Conservation (phyloP, 225 moss, liverwort and hornwort genomes). For the Rhytidiadelphus loreus region DNA sequence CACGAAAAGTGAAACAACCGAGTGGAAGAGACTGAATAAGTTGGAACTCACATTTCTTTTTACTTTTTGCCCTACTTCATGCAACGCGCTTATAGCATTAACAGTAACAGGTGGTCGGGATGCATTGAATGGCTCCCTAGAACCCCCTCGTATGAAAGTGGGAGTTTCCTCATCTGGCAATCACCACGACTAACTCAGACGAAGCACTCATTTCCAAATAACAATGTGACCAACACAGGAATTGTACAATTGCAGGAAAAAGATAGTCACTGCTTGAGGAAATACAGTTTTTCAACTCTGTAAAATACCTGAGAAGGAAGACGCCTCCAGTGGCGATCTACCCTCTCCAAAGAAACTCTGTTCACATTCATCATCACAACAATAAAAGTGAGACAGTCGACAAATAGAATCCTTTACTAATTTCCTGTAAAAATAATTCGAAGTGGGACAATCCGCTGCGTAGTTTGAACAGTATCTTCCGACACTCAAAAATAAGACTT, state of each 20-base stretch:
- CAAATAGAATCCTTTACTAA: background rate
- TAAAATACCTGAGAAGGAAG: constrained; percentile 35
- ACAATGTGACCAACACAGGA: background rate
- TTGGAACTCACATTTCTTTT: constrained; percentile 40
- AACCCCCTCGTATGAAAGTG: constrained; percentile 17
- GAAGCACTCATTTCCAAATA: background rate
- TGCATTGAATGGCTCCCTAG: constrained; percentile 34
- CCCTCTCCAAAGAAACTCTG: constrained; percentile 32
- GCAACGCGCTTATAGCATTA: constrained; percentile 44
- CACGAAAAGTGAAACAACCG: background rate
- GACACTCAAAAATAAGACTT: background rate
- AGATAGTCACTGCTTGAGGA: background rate
- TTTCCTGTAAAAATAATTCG: background rate
- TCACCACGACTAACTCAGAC: constrained; percentile 2
- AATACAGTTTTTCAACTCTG: background rate
- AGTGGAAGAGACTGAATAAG: background rate
- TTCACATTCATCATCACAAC: constrained; percentile 1
- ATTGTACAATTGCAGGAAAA: background rate
- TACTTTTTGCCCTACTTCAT: constrained; percentile 46
- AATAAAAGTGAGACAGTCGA: background rate
- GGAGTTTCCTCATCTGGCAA: constrained; percentile 39
- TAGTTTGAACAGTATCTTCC: background rate
- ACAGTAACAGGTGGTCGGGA: constrained; percentile 18
- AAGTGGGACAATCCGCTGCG: background rate
- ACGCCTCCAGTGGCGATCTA: constrained; percentile 23